Percentiles rank a stretch among this genome's conserved stretches.
These are phyloP conservation scores for Arachis monticola DNA, from an alignment of 331 rosid genomes.

Conservation along the genomic window DNA sequence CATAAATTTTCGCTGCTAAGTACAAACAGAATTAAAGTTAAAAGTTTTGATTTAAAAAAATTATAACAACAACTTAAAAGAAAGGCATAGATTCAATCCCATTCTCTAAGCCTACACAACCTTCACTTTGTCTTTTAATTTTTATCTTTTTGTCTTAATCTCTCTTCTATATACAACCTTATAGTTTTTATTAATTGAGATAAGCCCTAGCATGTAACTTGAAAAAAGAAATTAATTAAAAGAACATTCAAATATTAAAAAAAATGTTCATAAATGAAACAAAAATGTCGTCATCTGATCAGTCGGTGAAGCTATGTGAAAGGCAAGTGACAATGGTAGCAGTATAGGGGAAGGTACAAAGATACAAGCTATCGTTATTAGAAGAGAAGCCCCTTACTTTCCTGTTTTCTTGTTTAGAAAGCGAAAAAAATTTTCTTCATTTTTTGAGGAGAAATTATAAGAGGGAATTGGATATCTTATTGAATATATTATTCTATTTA, in stretches of 20 bases:
- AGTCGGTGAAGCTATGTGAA: constrained; percentile 26
- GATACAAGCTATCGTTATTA: background rate
- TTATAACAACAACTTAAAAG: no score
- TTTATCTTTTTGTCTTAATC: no score
- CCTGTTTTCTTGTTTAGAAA: constrained; percentile 4
- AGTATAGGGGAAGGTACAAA: background rate
- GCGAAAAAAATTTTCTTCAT: background rate
- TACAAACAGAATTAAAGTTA: no score
- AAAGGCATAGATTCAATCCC: no score
- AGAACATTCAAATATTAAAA: background rate
- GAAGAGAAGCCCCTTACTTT: background rate
- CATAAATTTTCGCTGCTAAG: no score
- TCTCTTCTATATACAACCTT: no score
- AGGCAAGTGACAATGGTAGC: background rate
- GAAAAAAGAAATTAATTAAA: no score
- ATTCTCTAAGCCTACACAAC: no score
- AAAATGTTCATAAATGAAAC: constrained; percentile 1
- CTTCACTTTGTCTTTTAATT: no score
- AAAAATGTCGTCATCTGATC: constrained; percentile 23
- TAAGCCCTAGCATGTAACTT: no score
- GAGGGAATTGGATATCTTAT: background rate
- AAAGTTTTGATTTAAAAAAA: no score
- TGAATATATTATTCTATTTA: constrained; percentile 10
- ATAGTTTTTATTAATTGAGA: no score
- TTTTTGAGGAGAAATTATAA: background rate